Evolutionary conservation across 2,329 filamentous ascomycete species (phyloP).

Genomic region (Aschersonia sp.): DNA sequence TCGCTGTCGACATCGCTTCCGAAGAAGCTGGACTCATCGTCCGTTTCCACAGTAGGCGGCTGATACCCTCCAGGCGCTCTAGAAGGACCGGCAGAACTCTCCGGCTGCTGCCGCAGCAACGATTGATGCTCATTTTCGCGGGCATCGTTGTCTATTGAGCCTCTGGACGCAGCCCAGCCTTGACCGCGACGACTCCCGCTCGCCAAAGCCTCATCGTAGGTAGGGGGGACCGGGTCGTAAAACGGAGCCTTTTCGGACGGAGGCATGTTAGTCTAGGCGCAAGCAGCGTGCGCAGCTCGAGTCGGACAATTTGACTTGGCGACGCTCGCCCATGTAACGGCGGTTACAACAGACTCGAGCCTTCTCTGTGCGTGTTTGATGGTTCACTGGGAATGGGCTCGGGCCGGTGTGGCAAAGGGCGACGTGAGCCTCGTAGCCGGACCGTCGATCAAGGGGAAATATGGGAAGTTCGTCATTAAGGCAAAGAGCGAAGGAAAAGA

Average conservation of each 20-base stretch:
- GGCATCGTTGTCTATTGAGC: conserved; percentile 36
- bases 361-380: no score
- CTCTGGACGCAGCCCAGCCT: conserved; percentile 15
- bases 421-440: no score
- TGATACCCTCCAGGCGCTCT: conserved; percentile 48
- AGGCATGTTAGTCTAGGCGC: conserved; percentile 11
- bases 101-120: conserved; percentile 46
- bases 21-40: conserved; percentile 48
- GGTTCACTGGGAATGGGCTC: no score
- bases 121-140: conserved; percentile 65
- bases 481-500: background rate
- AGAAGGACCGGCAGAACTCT: conserved; percentile 22
- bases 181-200: conserved; percentile 18
- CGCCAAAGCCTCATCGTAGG: conserved; percentile 27
- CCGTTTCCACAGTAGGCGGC: conserved; percentile 65
- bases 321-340: background rate
- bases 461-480: background rate
- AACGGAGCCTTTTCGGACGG: conserved; percentile 24
- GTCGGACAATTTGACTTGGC: background rate
- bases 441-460: background rate
- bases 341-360: background rate
- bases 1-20: conserved; percentile 31
- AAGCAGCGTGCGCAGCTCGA: background rate
- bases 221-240: conserved; percentile 27
- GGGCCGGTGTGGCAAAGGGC: no score